Evolutionary conservation across 2,329 filamentous ascomycete species (phyloP).

Genomic region (Xylaria digitata): DNA sequence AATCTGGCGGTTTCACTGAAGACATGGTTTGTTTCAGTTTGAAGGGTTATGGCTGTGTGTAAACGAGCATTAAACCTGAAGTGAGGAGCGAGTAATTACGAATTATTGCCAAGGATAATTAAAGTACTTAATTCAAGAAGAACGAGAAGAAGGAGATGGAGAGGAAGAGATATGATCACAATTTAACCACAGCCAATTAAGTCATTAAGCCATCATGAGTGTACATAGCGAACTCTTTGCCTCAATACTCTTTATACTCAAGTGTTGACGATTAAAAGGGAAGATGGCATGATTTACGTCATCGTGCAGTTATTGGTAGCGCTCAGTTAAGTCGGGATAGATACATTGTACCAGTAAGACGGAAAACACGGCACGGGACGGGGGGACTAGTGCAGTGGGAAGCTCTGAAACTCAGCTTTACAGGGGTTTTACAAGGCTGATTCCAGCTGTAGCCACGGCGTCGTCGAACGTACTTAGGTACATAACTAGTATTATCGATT

Average conservation of each 20-base stretch:
- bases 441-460: not conserved
- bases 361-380: slow-evolving; percentile 19
- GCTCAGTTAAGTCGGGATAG: not conserved
- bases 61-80: too few species aligned
- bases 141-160: too few species aligned
- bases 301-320: slow-evolving; percentile 12
- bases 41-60: not conserved
- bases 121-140: too few species aligned
- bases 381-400: too few species aligned
- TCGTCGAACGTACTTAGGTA: not conserved
- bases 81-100: too few species aligned
- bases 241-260: not conserved
- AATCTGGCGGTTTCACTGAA: not conserved
- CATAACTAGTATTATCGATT: not conserved
- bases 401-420: slow-evolving; percentile 1
- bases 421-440: not conserved
- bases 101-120: too few species aligned
- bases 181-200: too few species aligned
- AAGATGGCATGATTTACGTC: slow-evolving; percentile 19
- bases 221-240: not conserved
- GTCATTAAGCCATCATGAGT: too few species aligned
- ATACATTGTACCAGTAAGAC: not conserved
- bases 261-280: not conserved
- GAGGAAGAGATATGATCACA: too few species aligned
- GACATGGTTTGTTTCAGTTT: slow-evolving; percentile 11